Evolutionary conservation across 192 early-diverging fungal genomes (phyloP).

Genomic region (Coemansia sp.): DNA sequence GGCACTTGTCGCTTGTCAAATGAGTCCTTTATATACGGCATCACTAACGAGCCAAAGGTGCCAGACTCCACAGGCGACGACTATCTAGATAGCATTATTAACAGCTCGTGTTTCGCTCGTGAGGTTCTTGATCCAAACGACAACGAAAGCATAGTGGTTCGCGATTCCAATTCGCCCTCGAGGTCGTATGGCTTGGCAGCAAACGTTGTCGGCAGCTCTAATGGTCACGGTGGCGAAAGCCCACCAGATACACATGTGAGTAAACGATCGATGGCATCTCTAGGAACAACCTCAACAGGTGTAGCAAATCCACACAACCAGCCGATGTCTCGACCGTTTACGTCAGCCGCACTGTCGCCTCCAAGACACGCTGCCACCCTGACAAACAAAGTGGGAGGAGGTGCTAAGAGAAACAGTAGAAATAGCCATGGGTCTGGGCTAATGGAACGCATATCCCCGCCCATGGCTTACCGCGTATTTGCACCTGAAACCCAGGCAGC

Average conservation of each 20-base stretch:
- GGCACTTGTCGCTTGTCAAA: conserved; percentile 8
- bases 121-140: conserved; percentile 35
- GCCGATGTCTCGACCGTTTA: conserved; percentile 16
- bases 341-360: conserved; percentile 10
- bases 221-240: neutral
- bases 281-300: neutral
- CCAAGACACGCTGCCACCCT: neutral
- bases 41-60: conserved; percentile 12
- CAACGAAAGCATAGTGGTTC: conserved; percentile 31
- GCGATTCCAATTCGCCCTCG: conserved; percentile 2
- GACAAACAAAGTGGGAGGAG: neutral
- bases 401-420: neutral
- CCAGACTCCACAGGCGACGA: conserved; percentile 37
- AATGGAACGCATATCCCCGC: conserved; percentile 30
- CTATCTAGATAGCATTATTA: conserved; percentile 46
- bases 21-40: conserved; percentile 44
- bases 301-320: neutral
- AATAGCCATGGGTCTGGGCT: neutral
- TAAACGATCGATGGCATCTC: conserved; percentile 6
- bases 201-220: neutral
- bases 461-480: conserved; percentile 47
- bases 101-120: conserved; percentile 48
- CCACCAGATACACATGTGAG: neutral
- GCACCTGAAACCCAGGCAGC: conserved; percentile 40
- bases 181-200: conserved; percentile 18